Evolutionary conservation across 2,329 filamentous ascomycete species (phyloP).

Genomic region (Aschersonia sp.): DNA sequence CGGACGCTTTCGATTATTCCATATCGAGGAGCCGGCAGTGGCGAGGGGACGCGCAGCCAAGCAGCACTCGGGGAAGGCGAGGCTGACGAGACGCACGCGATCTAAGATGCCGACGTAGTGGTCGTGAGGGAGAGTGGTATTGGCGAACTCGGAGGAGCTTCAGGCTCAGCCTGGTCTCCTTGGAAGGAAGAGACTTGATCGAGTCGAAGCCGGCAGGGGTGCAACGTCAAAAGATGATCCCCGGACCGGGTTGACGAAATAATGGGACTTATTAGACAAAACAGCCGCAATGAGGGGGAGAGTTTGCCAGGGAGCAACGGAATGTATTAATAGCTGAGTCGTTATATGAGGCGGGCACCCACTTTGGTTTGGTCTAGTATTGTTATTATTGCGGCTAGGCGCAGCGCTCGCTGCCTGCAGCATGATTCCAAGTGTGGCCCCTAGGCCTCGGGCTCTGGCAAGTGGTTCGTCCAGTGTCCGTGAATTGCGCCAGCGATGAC

Average conservation of each 20-base stretch:
- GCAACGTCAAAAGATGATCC: not conserved
- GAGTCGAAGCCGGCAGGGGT: too few species aligned
- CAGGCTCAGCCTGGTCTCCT: not conserved
- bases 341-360: not conserved
- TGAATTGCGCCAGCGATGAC: not conserved
- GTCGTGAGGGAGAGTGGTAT: not conserved
- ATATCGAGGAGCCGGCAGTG: constrained; percentile 1
- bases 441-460: not conserved
- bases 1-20: not conserved
- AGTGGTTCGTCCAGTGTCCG: too few species aligned
- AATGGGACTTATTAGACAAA: too few species aligned
- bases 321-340: not conserved
- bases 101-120: not conserved
- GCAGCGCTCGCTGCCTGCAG: too few species aligned
- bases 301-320: not conserved
- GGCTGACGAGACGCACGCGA: not conserved
- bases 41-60: not conserved
- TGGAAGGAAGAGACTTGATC: not conserved
- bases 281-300: too few species aligned
- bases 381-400: too few species aligned
- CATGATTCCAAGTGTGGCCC: too few species aligned
- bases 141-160: not conserved
- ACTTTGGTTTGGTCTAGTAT: not conserved
- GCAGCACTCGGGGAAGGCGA: constrained; percentile 1
- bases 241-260: not conserved